Evolutionary conservation across 192 early-diverging fungal genomes (phyloP).

Genomic region (Backusella circina): DNA sequence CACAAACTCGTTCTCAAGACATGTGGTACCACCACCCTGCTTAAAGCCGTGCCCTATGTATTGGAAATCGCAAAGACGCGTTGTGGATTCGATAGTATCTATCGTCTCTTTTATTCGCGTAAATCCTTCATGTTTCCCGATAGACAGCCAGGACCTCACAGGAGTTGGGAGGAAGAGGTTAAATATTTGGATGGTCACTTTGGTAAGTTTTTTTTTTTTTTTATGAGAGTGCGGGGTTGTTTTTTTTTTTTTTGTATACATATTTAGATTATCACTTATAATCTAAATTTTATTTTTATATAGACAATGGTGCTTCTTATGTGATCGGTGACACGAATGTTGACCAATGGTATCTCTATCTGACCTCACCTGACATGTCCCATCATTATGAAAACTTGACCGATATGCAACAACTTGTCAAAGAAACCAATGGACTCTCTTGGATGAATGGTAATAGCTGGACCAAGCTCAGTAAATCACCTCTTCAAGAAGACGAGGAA

Average conservation of each 20-base stretch:
- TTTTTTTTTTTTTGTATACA: too few relatives aligned
- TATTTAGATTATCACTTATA: background rate
- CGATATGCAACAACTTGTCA: slow-evolving; percentile 12
- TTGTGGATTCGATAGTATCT: slow-evolving; percentile 64
- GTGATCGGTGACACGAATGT: slow-evolving; percentile 90
- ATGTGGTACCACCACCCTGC: slow-evolving; percentile 91
- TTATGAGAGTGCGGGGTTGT: background rate
- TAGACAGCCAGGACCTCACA: slow-evolving; percentile 82
- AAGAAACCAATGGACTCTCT: slow-evolving; percentile 11
- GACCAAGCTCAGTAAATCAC: background rate
- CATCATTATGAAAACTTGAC: background rate
- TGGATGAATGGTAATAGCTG: slow-evolving; percentile 13
- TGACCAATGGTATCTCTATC: slow-evolving; percentile 96
- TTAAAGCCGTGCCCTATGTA: slow-evolving; percentile 85
- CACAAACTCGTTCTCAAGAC: slow-evolving; percentile 97
- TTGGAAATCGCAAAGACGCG: slow-evolving; percentile 75
- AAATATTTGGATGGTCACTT: slow-evolving; percentile 64
- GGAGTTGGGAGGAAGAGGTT: slow-evolving; percentile 93
- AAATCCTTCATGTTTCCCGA: slow-evolving; percentile 97
- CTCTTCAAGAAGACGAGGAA: background rate
- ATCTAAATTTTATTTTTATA: slow-evolving; percentile 1
- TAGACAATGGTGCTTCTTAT: slow-evolving; percentile 77
- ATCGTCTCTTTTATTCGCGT: slow-evolving; percentile 91
- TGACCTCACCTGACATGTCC: slow-evolving; percentile 62
- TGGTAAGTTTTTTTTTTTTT: slow-evolving; percentile 32